phyloP scores from a whole-genome alignment of 306 rosid species.

The Calophaca sinica region DNA sequence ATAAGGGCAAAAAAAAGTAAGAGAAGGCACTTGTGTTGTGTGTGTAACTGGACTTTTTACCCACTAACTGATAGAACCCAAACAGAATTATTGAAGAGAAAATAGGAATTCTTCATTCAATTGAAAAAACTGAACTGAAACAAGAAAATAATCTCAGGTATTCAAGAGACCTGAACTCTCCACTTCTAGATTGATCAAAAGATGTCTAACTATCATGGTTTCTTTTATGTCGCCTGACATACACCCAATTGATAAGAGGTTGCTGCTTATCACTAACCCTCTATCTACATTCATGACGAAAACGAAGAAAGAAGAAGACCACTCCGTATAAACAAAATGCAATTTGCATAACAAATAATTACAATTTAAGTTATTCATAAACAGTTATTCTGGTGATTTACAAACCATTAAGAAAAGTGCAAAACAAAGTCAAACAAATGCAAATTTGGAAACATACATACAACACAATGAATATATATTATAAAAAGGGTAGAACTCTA shows the following conservation, averaged over 20 bases:
- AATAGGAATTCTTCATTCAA: too few species aligned
- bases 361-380: slow-evolving; percentile 10
- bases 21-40: slow-evolving; percentile 12
- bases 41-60: slow-evolving; percentile 9
- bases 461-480: slow-evolving; percentile 4
- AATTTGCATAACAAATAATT: slow-evolving; percentile 20
- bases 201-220: too few species aligned
- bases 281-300: slow-evolving; percentile 4
- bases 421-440: slow-evolving; percentile 19
- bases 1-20: slow-evolving; percentile 34
- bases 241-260: too few species aligned
- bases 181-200: too few species aligned
- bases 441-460: slow-evolving; percentile 12
- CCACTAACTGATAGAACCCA: too few species aligned
- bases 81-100: too few species aligned
- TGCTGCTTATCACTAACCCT: neutral
- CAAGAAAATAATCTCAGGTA: too few species aligned
- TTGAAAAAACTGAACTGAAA: too few species aligned
- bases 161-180: too few species aligned
- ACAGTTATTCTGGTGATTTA: slow-evolving; percentile 16
- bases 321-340: slow-evolving; percentile 26
- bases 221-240: too few species aligned
- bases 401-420: slow-evolving; percentile 10
- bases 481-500: neutral
- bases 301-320: slow-evolving; percentile 16